A percentile compares a stretch with the other conserved stretches of the same genome.
These are phyloP conservation scores for Coemansia sp. DNA, from an alignment of 192 early-diverging fungal species.

Conservation along the genomic window DNA sequence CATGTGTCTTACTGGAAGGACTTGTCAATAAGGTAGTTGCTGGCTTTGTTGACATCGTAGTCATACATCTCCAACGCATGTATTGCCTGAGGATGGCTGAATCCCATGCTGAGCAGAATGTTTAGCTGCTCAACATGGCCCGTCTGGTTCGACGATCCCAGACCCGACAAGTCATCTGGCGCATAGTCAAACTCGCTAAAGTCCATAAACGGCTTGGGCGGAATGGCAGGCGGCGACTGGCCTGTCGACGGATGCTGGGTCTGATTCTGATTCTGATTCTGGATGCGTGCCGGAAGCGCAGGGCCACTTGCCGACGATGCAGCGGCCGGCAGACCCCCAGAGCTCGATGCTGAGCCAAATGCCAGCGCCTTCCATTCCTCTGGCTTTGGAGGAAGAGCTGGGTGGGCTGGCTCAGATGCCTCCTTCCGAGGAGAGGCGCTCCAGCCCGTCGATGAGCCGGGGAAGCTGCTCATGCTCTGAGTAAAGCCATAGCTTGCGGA, in stretches of 20 bases:
- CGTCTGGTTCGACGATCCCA: conserved; percentile 6
- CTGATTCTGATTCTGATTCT: too few species aligned
- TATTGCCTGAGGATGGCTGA: conserved; percentile 61
- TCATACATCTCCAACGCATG: conserved; percentile 68
- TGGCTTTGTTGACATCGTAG: conserved; percentile 68
- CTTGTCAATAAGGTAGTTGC: conserved; percentile 71
- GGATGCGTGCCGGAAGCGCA: conserved; percentile 7
- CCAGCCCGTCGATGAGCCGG: too few species aligned
- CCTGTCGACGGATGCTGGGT: too few species aligned
- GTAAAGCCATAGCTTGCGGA: too few species aligned
- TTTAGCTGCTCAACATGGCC: conserved; percentile 50
- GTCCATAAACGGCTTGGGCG: conserved; percentile 44
- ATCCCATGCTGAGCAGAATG: conserved; percentile 69
- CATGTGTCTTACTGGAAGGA: conserved; percentile 1
- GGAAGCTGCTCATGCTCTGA: neutral
- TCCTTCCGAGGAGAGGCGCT: too few species aligned
- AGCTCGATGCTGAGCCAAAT: neutral
- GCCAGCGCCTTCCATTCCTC: conserved; percentile 28
- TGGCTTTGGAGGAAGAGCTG: conserved; percentile 42
- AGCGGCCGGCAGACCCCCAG: conserved; percentile 1
- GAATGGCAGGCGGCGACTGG: conserved; percentile 27
- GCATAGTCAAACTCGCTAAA: conserved; percentile 49
- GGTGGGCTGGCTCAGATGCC: conserved; percentile 1
- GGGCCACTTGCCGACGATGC: too few species aligned
- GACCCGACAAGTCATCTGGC: conserved; percentile 16